phyloP scores from a whole-genome alignment of 1,284 basidiomycete species.

The Malassezia globosa region DNA sequence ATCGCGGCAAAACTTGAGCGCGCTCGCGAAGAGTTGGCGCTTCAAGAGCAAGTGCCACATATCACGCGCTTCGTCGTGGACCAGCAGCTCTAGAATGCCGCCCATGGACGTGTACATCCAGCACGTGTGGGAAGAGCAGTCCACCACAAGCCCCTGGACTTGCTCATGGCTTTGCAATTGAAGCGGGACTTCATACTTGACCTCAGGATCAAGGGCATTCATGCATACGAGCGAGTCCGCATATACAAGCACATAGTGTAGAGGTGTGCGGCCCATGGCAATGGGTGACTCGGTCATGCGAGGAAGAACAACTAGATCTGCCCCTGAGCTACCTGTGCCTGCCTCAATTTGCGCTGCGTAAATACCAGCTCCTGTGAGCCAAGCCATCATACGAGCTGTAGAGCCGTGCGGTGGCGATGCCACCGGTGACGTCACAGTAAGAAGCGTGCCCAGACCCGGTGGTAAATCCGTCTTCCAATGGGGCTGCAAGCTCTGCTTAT shows the following conservation, averaged over 20 bases:
- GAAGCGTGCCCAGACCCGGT: constrained; percentile 18
- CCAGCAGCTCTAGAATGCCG: constrained; percentile 76
- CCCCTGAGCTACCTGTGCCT: constrained; percentile 56
- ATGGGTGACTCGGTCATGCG: constrained; percentile 23
- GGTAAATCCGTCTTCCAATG: constrained; percentile 44
- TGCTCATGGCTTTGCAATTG: constrained; percentile 31
- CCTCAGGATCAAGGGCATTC: constrained; percentile 66
- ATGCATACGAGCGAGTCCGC: constrained; percentile 66
- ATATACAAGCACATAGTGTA: constrained; percentile 82
- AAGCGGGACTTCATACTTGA: constrained; percentile 65
- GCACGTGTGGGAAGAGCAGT: constrained; percentile 75
- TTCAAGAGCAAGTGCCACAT: constrained; percentile 86
- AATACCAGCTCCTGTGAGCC: constrained; percentile 36
- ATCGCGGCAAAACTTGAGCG: constrained; percentile 70
- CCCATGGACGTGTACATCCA: constrained; percentile 80
- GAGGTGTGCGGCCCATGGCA: constrained; percentile 57
- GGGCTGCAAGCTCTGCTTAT: constrained; percentile 26
- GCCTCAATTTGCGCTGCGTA: constrained; percentile 31
- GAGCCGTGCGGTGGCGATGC: constrained; percentile 49
- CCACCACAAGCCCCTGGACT: constrained; percentile 48
- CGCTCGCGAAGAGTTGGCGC: constrained; percentile 63
- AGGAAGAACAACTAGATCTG: constrained; percentile 56
- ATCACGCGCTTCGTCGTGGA: constrained; percentile 78
- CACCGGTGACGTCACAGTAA: constrained; percentile 21
- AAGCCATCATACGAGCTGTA: constrained; percentile 25